A percentile compares a stretch with the other conserved stretches of the same genome.
These are phyloP conservation scores for Chlorella sp. DNA, from an alignment of 139 green algal genomes.

Conservation along the genomic window DNA sequence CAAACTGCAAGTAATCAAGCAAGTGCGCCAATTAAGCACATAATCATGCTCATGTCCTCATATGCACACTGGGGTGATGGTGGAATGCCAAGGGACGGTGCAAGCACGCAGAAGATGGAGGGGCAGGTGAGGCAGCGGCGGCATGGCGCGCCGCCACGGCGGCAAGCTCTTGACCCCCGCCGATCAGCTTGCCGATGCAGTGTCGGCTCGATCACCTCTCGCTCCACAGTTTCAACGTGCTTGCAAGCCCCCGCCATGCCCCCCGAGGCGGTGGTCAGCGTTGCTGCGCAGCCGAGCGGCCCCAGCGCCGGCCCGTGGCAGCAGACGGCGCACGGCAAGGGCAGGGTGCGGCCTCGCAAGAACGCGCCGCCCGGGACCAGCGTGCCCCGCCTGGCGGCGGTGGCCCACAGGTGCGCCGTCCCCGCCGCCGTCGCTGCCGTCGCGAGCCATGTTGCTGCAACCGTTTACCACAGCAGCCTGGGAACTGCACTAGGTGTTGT, in stretches of 20 bases:
- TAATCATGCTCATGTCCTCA: too few relatives aligned
- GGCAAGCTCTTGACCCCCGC: too few relatives aligned
- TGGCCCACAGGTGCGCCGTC: slow-evolving; percentile 5
- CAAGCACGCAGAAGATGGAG: too few relatives aligned
- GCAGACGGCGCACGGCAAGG: slow-evolving; percentile 28
- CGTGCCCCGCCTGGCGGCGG: slow-evolving; percentile 21
- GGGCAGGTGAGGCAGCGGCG: too few relatives aligned
- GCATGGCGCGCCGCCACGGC: too few relatives aligned
- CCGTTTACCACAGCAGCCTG: background rate
- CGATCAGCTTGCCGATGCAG: background rate
- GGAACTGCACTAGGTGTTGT: background rate
- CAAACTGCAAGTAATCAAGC: too few relatives aligned
- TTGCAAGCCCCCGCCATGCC: background rate
- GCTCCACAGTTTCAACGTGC: background rate
- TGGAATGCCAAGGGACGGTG: too few relatives aligned
- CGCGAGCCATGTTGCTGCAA: background rate
- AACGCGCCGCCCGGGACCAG: background rate
- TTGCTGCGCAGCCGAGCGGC: background rate
- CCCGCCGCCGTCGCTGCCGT: background rate
- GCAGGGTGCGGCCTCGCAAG: slow-evolving; percentile 23
- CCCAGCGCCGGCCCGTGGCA: background rate
- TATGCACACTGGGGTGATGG: too few relatives aligned
- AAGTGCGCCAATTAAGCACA: too few relatives aligned
- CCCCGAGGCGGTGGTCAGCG: background rate
- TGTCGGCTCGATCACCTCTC: background rate